Evolutionary conservation across 169 alveolate genomes (phyloP).

Genomic region (Blepharisma undulans): DNA sequence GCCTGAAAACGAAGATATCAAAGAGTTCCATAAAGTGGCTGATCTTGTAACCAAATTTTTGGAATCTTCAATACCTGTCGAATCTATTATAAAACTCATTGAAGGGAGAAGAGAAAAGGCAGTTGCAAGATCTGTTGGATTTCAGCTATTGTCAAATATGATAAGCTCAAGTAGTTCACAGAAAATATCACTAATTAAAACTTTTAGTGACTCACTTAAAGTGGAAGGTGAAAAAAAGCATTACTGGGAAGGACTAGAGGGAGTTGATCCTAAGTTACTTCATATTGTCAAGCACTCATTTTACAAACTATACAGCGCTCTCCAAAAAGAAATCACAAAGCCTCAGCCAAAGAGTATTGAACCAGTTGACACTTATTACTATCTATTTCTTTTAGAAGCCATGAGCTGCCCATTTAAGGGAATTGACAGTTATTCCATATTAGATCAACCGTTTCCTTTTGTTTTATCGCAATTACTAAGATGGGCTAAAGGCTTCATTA

Average conservation of each 20-base stretch:
- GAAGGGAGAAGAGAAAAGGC: conserved; percentile 9
- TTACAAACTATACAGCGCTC: background rate
- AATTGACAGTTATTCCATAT: conserved; percentile 23
- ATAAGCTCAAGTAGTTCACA: background rate
- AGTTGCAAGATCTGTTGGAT: conserved; percentile 30
- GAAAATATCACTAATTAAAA: background rate
- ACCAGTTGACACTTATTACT: background rate
- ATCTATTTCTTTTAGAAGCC: conserved; percentile 18
- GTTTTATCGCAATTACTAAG: background rate
- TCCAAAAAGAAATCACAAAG: conserved; percentile 19
- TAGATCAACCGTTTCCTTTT: conserved; percentile 1
- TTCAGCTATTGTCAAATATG: background rate
- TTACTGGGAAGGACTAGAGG: conserved; percentile 20
- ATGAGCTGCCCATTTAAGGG: conserved; percentile 22
- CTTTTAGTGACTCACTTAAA: background rate
- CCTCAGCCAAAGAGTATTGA: background rate
- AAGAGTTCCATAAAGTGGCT: background rate
- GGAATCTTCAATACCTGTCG: background rate
- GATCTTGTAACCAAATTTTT: conserved; percentile 7
- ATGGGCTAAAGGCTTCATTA: conserved; percentile 29
- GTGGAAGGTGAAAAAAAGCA: conserved; percentile 13
- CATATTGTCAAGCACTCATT: conserved; percentile 5
- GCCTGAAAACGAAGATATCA: background rate
- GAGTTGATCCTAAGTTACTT: background rate
- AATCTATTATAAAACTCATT: background rate